Base-by-base conservation (phyloP, 2,329 filamentous ascomycete species). In the Exserohilum rostratum region DNA sequence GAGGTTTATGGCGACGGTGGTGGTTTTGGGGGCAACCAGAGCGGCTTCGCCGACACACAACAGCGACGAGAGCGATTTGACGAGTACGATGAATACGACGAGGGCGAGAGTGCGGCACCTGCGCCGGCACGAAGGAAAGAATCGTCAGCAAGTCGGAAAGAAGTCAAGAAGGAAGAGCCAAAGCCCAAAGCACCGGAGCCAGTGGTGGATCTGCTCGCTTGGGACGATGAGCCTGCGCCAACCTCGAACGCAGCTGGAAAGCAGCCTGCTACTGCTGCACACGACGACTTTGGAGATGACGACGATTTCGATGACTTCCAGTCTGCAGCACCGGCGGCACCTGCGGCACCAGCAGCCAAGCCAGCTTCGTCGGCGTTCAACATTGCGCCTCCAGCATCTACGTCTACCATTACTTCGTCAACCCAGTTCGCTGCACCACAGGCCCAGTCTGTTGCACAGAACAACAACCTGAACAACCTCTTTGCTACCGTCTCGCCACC, bases 221-320 rank as follows among this genome's bases (percentile, higher is more conserved):
- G 97, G 70, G 93, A 96, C 50, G 81, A 85, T 65, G 91, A 96
- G 50, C 83, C 89, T 31, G 80, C 80, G 2, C 79, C 83, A 7
- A 74, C 80, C 10, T 69, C 73, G 12, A 69, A 72, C n/a, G 75
- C 81, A 5, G 80, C 79, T 75, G 61, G 76, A 60, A 78, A 78
- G 59, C 68, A 76, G 40, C 69, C 78, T 54, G 71, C 77, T 17
- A 69, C 76, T 20, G 66, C 77, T 6, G 72, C 78, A 22, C 57
- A 43, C 30, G 76, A 78, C 60, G 76, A 77, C 50, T 77, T 80
- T 62, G 78, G 76, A 37, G 87, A 85, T 46, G 93, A 97, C 61
- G 93, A 96, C 64, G 95, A 97, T 60, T 98, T 98, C 70, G 95
- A 98, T 71, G 95, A 99, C 71, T 98, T 98, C 82, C 91, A 96